Evolutionary conservation across 768 basidiomycete species (phyloP).

Genomic region (Lanmaoa pseudosensibilis): DNA sequence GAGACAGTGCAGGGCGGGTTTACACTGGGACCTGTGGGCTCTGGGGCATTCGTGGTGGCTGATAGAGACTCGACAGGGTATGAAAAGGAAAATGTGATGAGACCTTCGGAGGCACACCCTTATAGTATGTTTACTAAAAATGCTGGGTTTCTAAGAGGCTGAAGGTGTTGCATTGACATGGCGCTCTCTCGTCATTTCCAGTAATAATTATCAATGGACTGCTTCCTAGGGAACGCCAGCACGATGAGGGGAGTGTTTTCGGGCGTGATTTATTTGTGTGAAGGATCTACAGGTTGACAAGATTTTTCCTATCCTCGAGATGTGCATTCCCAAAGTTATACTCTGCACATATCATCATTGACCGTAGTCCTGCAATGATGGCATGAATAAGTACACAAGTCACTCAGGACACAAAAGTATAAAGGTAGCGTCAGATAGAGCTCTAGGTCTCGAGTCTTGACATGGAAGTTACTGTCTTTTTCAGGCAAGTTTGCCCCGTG

Average conservation of each 20-base stretch:
- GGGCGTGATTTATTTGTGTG: neutral
- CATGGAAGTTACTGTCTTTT: constrained; percentile 27
- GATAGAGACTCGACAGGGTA: neutral
- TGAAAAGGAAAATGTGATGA: neutral
- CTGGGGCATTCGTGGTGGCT: constrained; percentile 20
- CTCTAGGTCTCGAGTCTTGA: constrained; percentile 22
- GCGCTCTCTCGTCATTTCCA: neutral
- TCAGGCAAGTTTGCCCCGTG: too few relatives aligned
- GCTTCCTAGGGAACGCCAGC: neutral
- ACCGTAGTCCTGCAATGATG: neutral
- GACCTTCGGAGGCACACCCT: too few relatives aligned
- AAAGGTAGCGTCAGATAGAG: neutral
- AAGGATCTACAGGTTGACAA: neutral
- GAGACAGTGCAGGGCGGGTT: constrained; percentile 9
- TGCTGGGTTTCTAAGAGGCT: neutral
- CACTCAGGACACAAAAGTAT: too few relatives aligned
- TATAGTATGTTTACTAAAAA: neutral
- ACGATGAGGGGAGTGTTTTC: neutral
- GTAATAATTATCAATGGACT: neutral
- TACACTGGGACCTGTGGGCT: constrained; percentile 25
- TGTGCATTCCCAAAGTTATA: neutral
- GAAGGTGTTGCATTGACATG: neutral
- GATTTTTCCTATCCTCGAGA: neutral
- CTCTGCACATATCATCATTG: too few relatives aligned
- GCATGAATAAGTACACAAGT: neutral